Evolutionary conservation across 306 rosid genomes (phyloP).

Genomic region (Cyamopsis tetragonoloba): DNA sequence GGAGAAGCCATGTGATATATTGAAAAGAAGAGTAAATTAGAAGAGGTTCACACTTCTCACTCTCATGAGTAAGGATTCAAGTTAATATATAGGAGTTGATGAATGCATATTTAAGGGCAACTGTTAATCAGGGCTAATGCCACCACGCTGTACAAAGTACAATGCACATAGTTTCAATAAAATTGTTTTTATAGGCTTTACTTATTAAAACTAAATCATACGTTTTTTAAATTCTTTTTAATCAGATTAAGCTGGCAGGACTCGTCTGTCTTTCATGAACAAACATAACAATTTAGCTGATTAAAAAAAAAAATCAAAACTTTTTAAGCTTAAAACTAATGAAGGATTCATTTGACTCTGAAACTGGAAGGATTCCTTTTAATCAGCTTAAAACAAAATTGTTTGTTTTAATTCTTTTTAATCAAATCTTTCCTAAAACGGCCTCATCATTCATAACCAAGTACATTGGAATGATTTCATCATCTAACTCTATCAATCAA

Average conservation of each 20-base stretch:
- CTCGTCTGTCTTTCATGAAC: too few species aligned
- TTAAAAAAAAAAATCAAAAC: too few species aligned
- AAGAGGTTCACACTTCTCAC: too few species aligned
- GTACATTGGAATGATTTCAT: background rate
- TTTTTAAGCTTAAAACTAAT: too few species aligned
- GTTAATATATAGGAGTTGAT: too few species aligned
- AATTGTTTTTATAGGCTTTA: background rate
- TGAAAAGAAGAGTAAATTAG: too few species aligned
- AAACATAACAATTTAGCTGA: too few species aligned
- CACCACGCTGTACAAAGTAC: background rate
- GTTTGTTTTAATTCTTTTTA: background rate
- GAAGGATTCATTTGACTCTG: too few species aligned
- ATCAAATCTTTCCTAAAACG: constrained; percentile 5
- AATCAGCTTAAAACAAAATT: background rate
- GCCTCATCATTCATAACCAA: background rate
- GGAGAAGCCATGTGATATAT: too few species aligned
- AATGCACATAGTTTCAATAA: background rate
- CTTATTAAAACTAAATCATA: background rate
- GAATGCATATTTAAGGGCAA: background rate
- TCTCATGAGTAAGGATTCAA: too few species aligned
- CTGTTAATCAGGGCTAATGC: background rate
- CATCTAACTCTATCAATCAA: background rate
- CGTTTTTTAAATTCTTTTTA: background rate
- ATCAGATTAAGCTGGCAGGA: background rate
- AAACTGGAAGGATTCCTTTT: too few species aligned